These are phyloP conservation scores for Fusarium transvaalense DNA, from an alignment of 2,329 filamentous ascomycete genomes.

Conservation along the genomic window DNA sequence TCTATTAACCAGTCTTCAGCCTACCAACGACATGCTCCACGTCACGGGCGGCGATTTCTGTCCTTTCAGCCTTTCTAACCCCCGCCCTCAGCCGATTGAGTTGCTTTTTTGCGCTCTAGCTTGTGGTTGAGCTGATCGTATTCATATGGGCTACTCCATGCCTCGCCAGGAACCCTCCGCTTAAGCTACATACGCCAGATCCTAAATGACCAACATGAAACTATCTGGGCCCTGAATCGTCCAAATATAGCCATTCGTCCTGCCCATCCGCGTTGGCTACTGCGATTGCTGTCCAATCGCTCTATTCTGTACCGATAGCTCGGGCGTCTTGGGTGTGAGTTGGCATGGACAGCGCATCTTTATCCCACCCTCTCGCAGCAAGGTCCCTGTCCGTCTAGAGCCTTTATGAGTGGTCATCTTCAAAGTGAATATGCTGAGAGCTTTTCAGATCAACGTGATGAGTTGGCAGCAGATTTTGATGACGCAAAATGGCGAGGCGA, in stretches of 20 bases:
- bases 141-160: constrained; percentile 30
- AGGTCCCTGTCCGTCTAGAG: constrained; percentile 22
- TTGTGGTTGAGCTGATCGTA: constrained; percentile 15
- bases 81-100: constrained; percentile 18
- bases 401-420: constrained; percentile 30
- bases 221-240: neutral
- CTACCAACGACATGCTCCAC: constrained; percentile 20
- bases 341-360: constrained; percentile 50
- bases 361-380: constrained; percentile 36
- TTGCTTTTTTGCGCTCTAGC: constrained; percentile 16
- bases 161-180: constrained; percentile 21
- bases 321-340: constrained; percentile 38
- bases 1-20: constrained; percentile 20
- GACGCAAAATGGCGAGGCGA: constrained; percentile 26
- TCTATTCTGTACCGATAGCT: constrained; percentile 24
- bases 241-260: constrained; percentile 33
- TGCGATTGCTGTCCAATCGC: constrained; percentile 31
- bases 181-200: constrained; percentile 3
- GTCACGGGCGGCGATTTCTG: constrained; percentile 14
- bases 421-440: constrained; percentile 6
- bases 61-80: neutral
- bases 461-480: constrained; percentile 40
- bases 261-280: constrained; percentile 3
- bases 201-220: constrained; percentile 13
- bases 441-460: constrained; percentile 41